Evolutionary conservation across 2,329 filamentous ascomycete species (phyloP), one percentile per base, ranked within the genome.

Genomic region (Fusarium verticillioides): DNA sequence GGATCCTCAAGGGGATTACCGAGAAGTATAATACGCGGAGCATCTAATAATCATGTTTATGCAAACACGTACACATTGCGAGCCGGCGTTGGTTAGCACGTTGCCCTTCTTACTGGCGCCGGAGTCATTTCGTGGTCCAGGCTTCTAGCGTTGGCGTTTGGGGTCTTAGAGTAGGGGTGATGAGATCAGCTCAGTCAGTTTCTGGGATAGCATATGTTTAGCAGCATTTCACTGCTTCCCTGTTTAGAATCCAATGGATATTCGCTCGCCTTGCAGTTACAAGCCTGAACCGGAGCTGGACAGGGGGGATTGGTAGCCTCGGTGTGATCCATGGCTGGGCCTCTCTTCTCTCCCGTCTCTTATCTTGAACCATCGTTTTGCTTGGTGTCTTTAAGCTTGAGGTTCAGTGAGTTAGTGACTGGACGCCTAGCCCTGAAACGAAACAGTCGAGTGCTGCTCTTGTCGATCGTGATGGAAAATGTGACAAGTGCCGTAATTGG

Each of bases 71-170:
- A 26, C 67, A 70, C 66, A 63, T 69, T 63, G 52, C 44, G 52
- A 65, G 43, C 60, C 42, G 68, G 66, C 62, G 68, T 72, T 75
- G 47, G 60, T 73, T 70, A 66, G 63, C 54, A 69, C 54, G 58
- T 69, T 52, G 37, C 67, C 60, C 58, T 75, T 74, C 63, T 60
- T 68, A 70, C 65, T 69, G 68, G 69, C 63, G 67, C 66, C 69
- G 57, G 69, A 69, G 60, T 76, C 63, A 70, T 77, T 75, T 75
- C 60, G 37, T 67, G 65, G 47, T 71, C 72, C 58, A 52, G 72
- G 53, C 70, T 75, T 75, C 60, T 70, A 78, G 75, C 77, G 77
- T 78, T 70, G 77, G 77, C 73, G 77, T 78, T 78, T 75, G 54
- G 75, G 77, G 77, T 71, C 53, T 61, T 73, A 66, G 59, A 66